A percentile compares a stretch with the other conserved stretches of the same genome.
Evolutionary conservation across 257 asterid species (phyloP).

Genomic region (Salvia rosmarinus): DNA sequence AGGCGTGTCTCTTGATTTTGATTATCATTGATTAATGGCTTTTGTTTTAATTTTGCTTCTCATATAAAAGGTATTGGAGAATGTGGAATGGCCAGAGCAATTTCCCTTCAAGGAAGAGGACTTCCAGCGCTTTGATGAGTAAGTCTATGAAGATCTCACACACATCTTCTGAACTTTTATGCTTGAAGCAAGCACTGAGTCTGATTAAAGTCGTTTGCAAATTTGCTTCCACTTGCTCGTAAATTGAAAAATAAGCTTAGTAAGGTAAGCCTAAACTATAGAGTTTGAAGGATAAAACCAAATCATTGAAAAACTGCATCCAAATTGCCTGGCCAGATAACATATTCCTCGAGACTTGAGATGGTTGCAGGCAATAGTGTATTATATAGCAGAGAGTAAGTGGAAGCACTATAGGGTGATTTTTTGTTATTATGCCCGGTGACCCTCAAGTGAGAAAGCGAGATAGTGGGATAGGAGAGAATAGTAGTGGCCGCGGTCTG

Average conservation of each 20-base stretch:
- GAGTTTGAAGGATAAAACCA: no score
- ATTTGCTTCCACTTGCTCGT: no score
- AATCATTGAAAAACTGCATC: no score
- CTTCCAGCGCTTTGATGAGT: constrained; percentile 96
- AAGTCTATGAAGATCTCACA: constrained; percentile 7
- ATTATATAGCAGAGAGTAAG: no score
- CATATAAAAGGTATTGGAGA: constrained; percentile 85
- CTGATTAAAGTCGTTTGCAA: no score
- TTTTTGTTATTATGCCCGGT: neutral
- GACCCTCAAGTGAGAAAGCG: neutral
- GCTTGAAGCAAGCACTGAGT: no score
- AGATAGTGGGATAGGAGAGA: neutral
- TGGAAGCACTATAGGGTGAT: neutral
- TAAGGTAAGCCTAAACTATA: no score
- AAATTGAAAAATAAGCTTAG: no score
- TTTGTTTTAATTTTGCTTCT: neutral
- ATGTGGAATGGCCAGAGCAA: constrained; percentile 90
- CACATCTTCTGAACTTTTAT: neutral
- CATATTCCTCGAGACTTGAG: no score
- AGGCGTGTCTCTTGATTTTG: neutral
- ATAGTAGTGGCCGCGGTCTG: neutral
- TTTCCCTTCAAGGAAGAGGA: constrained; percentile 95
- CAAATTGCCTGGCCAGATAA: no score
- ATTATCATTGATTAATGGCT: neutral
- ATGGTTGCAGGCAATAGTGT: no score